These are phyloP conservation scores for Pythium sp. DNA, from an alignment of 352 stramenopile genomes.

Conservation along the genomic window DNA sequence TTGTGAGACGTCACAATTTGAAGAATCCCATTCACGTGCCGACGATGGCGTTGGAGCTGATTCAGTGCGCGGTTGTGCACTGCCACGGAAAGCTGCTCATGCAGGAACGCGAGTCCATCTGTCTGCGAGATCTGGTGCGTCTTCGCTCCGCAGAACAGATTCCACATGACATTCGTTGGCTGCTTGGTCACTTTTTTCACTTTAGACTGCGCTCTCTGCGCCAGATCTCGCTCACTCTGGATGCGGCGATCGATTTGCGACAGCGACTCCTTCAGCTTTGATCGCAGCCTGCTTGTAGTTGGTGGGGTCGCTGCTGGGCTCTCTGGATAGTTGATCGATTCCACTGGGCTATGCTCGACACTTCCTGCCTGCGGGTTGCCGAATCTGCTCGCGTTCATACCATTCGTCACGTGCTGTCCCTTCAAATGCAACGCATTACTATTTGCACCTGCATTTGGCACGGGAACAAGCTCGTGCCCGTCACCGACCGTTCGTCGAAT, in stretches of 20 bases:
- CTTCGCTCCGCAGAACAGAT: conserved; percentile 53
- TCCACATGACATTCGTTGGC: conserved; percentile 51
- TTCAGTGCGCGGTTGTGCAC: conserved; percentile 73
- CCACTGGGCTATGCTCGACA: conserved; percentile 26
- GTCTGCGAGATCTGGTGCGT: conserved; percentile 28
- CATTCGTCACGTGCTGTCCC: neutral
- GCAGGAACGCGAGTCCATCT: conserved; percentile 59
- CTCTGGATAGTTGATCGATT: conserved; percentile 26
- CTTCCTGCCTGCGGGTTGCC: conserved; percentile 41
- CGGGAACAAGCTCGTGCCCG: conserved; percentile 34
- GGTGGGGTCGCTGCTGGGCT: conserved; percentile 21
- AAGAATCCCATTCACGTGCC: conserved; percentile 71
- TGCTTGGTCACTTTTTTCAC: conserved; percentile 29
- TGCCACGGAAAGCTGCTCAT: conserved; percentile 49
- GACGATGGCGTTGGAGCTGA: conserved; percentile 74
- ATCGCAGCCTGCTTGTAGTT: conserved; percentile 45
- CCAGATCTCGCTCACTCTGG: conserved; percentile 36
- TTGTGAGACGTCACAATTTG: conserved; percentile 82
- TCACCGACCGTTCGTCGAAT: conserved; percentile 32
- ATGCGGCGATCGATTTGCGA: conserved; percentile 58
- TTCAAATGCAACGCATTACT: conserved; percentile 3
- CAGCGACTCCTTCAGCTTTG: conserved; percentile 59
- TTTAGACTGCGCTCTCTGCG: conserved; percentile 29
- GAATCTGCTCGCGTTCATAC: conserved; percentile 18
- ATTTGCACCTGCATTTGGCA: conserved; percentile 18